phyloP scores from a whole-genome alignment of 2,329 filamentous ascomycete species.

The Didymella sp. region DNA sequence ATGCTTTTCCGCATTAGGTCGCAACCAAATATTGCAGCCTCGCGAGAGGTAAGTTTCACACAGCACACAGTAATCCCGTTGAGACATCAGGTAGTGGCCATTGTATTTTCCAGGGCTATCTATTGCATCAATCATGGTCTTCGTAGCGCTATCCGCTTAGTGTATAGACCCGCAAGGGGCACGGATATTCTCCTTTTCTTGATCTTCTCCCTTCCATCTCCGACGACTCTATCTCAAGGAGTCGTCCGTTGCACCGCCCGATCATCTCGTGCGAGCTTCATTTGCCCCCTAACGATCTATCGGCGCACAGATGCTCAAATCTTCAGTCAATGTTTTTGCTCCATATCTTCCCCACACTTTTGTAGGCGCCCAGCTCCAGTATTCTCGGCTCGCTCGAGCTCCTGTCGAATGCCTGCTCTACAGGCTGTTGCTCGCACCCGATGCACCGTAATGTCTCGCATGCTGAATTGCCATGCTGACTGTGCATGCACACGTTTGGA shows the following conservation, averaged over 20 bases:
- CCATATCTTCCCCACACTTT: constrained; percentile 10
- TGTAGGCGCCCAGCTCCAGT: constrained; percentile 9
- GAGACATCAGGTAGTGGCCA: background rate
- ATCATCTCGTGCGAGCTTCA: constrained; percentile 2
- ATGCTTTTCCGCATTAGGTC: background rate
- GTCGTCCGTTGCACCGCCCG: background rate
- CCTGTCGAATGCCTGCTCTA: background rate
- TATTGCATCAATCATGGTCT: background rate
- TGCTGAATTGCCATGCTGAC: constrained; percentile 8
- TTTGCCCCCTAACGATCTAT: background rate
- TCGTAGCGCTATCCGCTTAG: constrained; percentile 2
- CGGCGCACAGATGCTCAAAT: constrained; percentile 1
- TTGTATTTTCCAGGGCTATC: background rate
- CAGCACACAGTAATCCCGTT: background rate
- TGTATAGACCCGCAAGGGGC: constrained; percentile 2
- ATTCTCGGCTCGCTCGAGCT: background rate
- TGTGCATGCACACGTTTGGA: constrained; percentile 2
- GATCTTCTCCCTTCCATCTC: constrained; percentile 2
- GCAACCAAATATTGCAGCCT: too few relatives aligned
- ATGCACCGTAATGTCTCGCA: background rate
- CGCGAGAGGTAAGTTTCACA: background rate
- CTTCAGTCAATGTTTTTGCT: background rate
- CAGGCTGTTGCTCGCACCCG: background rate
- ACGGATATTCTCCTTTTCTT: background rate
- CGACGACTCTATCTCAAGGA: background rate